Evolutionary conservation across 2,329 filamentous ascomycete genomes (phyloP), one percentile per base, ranked within the genome.

Genomic region (Microcera coccophila): DNA sequence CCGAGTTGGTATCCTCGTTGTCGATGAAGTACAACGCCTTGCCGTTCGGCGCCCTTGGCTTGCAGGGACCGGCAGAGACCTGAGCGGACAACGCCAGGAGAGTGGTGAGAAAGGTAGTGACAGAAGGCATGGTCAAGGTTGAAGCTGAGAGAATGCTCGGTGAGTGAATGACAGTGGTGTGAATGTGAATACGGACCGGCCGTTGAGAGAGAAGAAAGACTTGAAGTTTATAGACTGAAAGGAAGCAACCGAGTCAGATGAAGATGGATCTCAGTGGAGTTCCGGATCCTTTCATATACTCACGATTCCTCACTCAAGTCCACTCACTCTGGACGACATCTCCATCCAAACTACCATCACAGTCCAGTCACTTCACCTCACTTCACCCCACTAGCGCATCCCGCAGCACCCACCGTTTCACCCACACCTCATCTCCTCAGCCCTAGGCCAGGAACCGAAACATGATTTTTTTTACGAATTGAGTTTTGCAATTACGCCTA

Each of bases 1-100:
- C 66, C 0, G 67, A 58, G 40, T 81, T 78, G 9, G 53, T 47
- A 0, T 68, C 50, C 3, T 74, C 67, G 50, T 83, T 84, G 26
- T 72, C 78, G 29, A 79, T 61, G 41, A 81, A 61, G 58, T 82
- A 82, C 15, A 81, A 54, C 0, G 76, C 77, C 54, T 74, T 75
- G 15, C 12, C 29, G 29, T 8, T 17, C 8, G 29, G 15, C 8
- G 29, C 7, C 15, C 15, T 32, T 8, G 8, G 5, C 5, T 32
- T 5, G 29, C 15, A 17, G 7, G 29, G 29, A 15, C 29, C 8
- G 15, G 29, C 29, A 10, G 29, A 14, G 29, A n/a, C 29, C n/a
- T 10, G 11, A 15, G 12, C 7, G 12, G 22, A 26, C 7, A 26
- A 12, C 12, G 22, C n/a, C 8, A 32, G 29, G 29, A 32, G 29